These are phyloP conservation scores for Exobasidium cylindrosporum DNA, from an alignment of 1,284 basidiomycete genomes.

Conservation along the genomic window DNA sequence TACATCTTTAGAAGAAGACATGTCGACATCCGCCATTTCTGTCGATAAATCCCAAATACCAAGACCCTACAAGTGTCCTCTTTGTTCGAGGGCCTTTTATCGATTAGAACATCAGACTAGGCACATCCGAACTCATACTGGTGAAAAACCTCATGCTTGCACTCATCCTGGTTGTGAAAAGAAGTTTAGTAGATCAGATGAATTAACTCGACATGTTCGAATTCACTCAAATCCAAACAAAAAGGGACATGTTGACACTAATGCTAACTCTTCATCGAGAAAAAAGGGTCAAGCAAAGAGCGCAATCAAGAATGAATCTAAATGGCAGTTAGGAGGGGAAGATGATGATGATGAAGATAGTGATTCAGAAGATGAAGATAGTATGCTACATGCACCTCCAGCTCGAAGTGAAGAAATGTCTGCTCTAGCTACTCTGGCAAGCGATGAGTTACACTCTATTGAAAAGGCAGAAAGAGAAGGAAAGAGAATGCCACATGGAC, in stretches of 20 bases:
- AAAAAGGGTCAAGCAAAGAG: constrained; percentile 12
- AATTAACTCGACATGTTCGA: constrained; percentile 89
- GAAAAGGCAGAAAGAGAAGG: constrained; percentile 44
- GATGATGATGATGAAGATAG: constrained; percentile 38
- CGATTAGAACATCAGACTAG: constrained; percentile 69
- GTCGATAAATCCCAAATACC: constrained; percentile 54
- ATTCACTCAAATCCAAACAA: constrained; percentile 69
- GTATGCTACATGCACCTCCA: constrained; percentile 7
- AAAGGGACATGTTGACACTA: constrained; percentile 26
- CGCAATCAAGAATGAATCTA: background rate
- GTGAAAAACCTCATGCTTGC: constrained; percentile 94
- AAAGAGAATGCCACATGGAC: constrained; percentile 12
- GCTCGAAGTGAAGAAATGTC: constrained; percentile 44
- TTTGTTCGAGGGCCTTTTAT: constrained; percentile 53
- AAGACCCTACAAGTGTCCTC: constrained; percentile 53
- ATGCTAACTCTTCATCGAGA: background rate
- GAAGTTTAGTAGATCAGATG: constrained; percentile 93
- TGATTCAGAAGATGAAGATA: constrained; percentile 22
- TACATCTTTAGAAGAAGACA: background rate
- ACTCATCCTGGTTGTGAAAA: constrained; percentile 94
- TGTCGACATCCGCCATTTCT: background rate
- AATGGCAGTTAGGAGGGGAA: constrained; percentile 28
- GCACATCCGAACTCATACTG: constrained; percentile 96
- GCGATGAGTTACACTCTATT: constrained; percentile 48
- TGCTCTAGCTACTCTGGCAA: constrained; percentile 49